Evolutionary conservation across 441 rosid species (phyloP), one percentile per base, ranked within the genome.

Genomic region (Pelargonium fulgidum): DNA sequence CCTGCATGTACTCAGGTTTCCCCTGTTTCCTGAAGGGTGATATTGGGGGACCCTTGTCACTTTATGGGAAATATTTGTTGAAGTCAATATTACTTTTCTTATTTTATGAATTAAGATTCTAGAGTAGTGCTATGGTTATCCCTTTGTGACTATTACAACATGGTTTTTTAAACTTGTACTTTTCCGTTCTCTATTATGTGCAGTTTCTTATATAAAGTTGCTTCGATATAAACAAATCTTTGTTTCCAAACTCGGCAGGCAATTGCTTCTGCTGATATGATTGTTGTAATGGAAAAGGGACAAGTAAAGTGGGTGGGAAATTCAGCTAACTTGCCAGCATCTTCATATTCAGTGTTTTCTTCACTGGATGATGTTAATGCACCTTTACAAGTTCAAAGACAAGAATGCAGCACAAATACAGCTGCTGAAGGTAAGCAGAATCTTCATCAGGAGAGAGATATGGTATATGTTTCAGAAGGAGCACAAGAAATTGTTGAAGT

Each of bases 201-300:
- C 54, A 47, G 14, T 47, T 47, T 47, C 54, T 47, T 47, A 47
- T n/a, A 11, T 12, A n/a, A 10, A 10, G 20, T 58, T 8, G 62
- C 26, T 58, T 22, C 10, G 64, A 10, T 59, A 7, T 59, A 3
- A 29, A 29, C 33, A 59, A 44, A 70, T 67, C 62, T 56, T 62
- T 36, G 39, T 66, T 68, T 71, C 74, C 20, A 69, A 47, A 61
- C 42, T 72, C 13, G 44, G 11, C 90, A 93, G 99, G 97, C 97
- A 75, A 85, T 94, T 82, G 83, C 94, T 78, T 80, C 84, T 75
- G 96, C 96, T 62, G 90, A 91, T 72, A 78, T 84, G 78, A 72
- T 94, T 65, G 85, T 91, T 70, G 88, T 91, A 66, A 86, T 94
- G 97, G 96, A 87, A 11, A 87, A 81, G 82, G 99, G 99, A 42